Conservation (phyloP, 768 basidiomycete species). For the Auriscalpium orientale region DNA sequence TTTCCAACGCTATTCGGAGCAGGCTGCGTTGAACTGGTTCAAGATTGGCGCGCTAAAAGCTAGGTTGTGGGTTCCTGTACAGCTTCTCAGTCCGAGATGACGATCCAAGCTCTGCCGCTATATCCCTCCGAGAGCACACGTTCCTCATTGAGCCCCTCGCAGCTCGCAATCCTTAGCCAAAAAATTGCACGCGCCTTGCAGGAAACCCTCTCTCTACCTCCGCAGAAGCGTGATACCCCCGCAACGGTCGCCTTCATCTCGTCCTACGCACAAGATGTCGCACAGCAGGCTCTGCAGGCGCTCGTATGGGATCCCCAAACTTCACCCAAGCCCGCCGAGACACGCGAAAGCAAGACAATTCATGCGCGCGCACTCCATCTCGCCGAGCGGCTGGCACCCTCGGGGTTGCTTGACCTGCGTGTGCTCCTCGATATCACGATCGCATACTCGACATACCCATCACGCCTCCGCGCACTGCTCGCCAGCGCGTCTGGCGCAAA, state of each 20-base stretch:
- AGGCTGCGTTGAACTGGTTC: too few relatives aligned
- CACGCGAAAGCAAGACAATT: slow-evolving; percentile 36
- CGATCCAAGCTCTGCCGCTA: slow-evolving; percentile 34
- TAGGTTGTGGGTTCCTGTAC: too few relatives aligned
- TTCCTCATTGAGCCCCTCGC: slow-evolving; percentile 43
- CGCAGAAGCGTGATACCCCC: slow-evolving; percentile 37
- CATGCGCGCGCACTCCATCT: slow-evolving; percentile 43
- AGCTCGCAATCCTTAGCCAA: slow-evolving; percentile 38
- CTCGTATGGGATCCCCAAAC: slow-evolving; percentile 48
- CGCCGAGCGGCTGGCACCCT: slow-evolving; percentile 43
- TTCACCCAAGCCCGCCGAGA: slow-evolving; percentile 4
- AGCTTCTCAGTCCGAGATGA: slow-evolving; percentile 14
- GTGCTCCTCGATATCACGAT: slow-evolving; percentile 59
- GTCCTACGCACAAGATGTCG: slow-evolving; percentile 51
- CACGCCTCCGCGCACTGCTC: slow-evolving; percentile 40
- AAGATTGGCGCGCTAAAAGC: too few relatives aligned
- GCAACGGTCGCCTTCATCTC: slow-evolving; percentile 43
- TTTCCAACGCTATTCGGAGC: too few relatives aligned
- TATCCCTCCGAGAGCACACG: slow-evolving; percentile 48
- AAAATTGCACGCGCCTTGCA: slow-evolving; percentile 42
- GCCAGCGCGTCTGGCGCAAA: slow-evolving; percentile 29
- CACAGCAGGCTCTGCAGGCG: slow-evolving; percentile 41
- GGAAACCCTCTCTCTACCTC: slow-evolving; percentile 40
- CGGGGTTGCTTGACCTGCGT: slow-evolving; percentile 38
- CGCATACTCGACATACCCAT: slow-evolving; percentile 39